Conservation (phyloP, 331 rosid genomes). For the Erythrophleum ivorense region DNA sequence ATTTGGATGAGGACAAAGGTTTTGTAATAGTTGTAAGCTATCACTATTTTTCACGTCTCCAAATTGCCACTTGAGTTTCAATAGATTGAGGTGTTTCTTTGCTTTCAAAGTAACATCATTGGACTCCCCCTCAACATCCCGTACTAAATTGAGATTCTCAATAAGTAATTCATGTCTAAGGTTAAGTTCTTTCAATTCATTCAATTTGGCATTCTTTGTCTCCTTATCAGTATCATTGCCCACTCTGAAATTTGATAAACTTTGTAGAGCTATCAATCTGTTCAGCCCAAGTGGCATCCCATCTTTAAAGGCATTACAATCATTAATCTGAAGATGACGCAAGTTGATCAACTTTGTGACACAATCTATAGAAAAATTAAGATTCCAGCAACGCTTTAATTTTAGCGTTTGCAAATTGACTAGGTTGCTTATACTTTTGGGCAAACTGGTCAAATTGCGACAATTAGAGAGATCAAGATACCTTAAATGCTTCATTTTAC, state of each 20-base stretch:
- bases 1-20: background rate
- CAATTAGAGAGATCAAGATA: background rate
- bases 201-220: background rate
- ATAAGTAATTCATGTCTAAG: background rate
- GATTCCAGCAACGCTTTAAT: background rate
- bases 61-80: background rate
- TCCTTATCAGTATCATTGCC: background rate
- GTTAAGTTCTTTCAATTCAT: background rate
- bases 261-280: background rate
- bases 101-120: background rate
- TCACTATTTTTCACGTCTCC: background rate
- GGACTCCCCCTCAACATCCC: background rate
- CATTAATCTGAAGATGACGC: background rate
- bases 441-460: background rate
- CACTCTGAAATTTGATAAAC: background rate
- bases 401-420: constrained; percentile 21
- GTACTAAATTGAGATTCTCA: background rate
- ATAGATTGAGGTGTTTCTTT: background rate
- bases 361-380: background rate
- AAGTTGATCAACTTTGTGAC: constrained; percentile 12
- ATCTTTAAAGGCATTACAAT: background rate
- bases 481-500: constrained; percentile 17
- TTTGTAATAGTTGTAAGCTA: background rate
- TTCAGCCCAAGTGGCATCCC: constrained; percentile 4
- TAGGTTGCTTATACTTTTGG: background rate